These are phyloP conservation scores for Magnolia changhungtana DNA, from an alignment of 164 flowering plant species.

Conservation along the genomic window DNA sequence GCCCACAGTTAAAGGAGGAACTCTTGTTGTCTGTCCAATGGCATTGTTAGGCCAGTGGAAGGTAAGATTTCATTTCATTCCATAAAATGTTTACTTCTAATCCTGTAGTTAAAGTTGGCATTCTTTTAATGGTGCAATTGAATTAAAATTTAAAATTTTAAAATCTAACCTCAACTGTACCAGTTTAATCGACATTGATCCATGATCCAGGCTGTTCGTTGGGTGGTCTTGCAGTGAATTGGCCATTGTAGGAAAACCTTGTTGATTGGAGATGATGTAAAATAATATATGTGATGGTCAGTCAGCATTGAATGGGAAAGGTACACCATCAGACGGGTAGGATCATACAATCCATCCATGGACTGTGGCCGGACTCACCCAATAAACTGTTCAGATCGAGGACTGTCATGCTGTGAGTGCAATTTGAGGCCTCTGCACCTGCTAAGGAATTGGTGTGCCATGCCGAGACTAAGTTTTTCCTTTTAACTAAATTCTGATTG, in stretches of 20 bases:
- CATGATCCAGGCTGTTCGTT: too few relatives aligned
- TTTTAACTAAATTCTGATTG: not conserved
- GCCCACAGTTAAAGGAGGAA: conserved; percentile 48
- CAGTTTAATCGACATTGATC: too few relatives aligned
- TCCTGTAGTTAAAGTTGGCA: not conserved
- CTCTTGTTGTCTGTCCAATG: conserved; percentile 86
- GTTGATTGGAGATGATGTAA: too few relatives aligned
- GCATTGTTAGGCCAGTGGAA: conserved; percentile 87
- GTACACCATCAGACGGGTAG: too few relatives aligned
- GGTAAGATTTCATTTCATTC: conserved; percentile 31
- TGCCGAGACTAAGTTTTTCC: not conserved
- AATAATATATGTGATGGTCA: too few relatives aligned
- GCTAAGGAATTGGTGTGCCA: not conserved
- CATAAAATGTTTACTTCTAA: not conserved
- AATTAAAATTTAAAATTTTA: too few relatives aligned
- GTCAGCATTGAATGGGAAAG: too few relatives aligned
- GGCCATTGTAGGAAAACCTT: too few relatives aligned
- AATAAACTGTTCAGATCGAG: not conserved
- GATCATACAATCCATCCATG: too few relatives aligned
- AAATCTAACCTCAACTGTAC: not conserved
- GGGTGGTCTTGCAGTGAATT: too few relatives aligned
- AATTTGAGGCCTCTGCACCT: not conserved
- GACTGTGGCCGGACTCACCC: too few relatives aligned
- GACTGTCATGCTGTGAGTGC: not conserved
- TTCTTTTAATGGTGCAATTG: not conserved